These are phyloP conservation scores for Claviceps purpurea DNA, from an alignment of 2,329 filamentous ascomycete species.

Conservation along the genomic window DNA sequence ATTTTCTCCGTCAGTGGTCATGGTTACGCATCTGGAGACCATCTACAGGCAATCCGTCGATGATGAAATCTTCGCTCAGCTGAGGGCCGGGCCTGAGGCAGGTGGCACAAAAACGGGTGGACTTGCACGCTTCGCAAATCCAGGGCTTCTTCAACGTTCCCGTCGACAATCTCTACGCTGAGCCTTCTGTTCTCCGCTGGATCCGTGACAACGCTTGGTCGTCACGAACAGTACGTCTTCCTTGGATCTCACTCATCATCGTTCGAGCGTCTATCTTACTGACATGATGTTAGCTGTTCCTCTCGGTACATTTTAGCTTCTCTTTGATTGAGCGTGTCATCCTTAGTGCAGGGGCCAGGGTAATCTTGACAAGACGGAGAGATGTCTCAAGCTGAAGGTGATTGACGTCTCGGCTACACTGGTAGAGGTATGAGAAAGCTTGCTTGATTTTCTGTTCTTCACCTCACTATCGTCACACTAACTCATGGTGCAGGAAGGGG, in stretches of 20 bases:
- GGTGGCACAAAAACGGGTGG: constrained; percentile 33
- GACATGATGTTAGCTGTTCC: constrained; percentile 21
- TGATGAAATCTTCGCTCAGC: no score
- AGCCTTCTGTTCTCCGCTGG: constrained; percentile 84
- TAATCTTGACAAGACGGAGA: constrained; percentile 73
- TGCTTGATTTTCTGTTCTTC: not conserved
- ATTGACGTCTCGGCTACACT: constrained; percentile 84
- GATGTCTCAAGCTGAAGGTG: constrained; percentile 69
- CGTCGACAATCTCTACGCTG: constrained; percentile 73
- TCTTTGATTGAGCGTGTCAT: constrained; percentile 33
- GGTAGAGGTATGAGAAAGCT: constrained; percentile 33
- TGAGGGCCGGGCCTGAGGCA: no score
- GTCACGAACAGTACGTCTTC: constrained; percentile 68
- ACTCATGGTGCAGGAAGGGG: not conserved
- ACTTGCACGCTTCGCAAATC: constrained; percentile 85
- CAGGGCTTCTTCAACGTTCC: constrained; percentile 88
- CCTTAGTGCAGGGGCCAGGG: constrained; percentile 80
- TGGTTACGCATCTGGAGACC: no score
- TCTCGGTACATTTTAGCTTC: constrained; percentile 28
- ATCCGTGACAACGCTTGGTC: constrained; percentile 79
- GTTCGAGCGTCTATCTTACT: constrained; percentile 7
- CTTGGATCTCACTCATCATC: not conserved
- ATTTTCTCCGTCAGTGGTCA: no score
- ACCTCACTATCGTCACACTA: not conserved
- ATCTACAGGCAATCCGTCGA: no score